Conservation (phyloP, 257 asterid species). For the Plantago elongata region DNA sequence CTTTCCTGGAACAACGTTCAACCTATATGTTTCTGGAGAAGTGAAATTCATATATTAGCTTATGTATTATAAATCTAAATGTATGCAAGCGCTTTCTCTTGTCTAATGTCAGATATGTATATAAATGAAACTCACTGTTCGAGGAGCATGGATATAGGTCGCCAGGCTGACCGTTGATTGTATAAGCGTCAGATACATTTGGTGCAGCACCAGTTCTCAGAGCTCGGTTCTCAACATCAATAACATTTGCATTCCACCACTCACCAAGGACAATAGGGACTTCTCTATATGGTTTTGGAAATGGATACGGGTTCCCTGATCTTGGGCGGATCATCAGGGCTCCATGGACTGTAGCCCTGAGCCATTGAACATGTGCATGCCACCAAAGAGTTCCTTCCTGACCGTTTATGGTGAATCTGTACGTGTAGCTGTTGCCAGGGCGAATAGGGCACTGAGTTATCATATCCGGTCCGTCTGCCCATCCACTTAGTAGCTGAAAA, state of each 20-base stretch:
- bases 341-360: constrained; percentile 65
- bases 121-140: constrained; percentile 26
- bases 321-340: constrained; percentile 61
- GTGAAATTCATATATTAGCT: background rate
- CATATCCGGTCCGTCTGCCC: constrained; percentile 76
- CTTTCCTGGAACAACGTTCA: constrained; percentile 42
- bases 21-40: constrained; percentile 35
- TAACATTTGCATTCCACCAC: constrained; percentile 69
- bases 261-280: constrained; percentile 56
- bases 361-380: constrained; percentile 63
- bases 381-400: constrained; percentile 92
- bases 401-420: constrained; percentile 40
- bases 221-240: constrained; percentile 46
- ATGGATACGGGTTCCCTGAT: constrained; percentile 48
- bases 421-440: constrained; percentile 53
- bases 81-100: no score
- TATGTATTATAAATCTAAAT: background rate
- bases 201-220: constrained; percentile 43
- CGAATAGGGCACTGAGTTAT: constrained; percentile 63
- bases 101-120: no score
- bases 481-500: constrained; percentile 44
- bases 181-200: constrained; percentile 50
- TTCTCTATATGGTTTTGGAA: constrained; percentile 55
- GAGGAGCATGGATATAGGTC: constrained; percentile 60
- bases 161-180: constrained; percentile 67